Evolutionary conservation across 352 stramenopile species (phyloP).

Genomic region (Globisporangium solare): DNA sequence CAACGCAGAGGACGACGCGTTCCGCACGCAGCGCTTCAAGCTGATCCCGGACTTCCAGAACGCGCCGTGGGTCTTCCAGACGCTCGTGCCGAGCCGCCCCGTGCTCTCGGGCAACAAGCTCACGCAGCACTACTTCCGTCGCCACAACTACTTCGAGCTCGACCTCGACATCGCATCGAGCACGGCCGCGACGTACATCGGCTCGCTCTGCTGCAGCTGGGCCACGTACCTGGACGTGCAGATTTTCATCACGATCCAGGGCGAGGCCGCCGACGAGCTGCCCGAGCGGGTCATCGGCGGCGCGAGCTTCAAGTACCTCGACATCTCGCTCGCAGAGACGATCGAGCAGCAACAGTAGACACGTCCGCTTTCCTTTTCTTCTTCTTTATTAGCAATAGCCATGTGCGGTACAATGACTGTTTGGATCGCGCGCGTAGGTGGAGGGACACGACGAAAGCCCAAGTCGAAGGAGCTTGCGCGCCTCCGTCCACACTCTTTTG

Average conservation of each 20-base stretch:
- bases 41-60: conserved; percentile 85
- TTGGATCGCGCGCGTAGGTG: not conserved
- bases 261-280: conserved; percentile 59
- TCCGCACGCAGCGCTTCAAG: conserved; percentile 82
- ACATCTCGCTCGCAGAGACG: conserved; percentile 42
- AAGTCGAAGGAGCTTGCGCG: too few species aligned
- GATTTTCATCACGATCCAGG: conserved; percentile 77
- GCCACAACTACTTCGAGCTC: conserved; percentile 82
- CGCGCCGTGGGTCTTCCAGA: conserved; percentile 79
- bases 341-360: conserved; percentile 18
- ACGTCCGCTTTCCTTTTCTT: not conserved
- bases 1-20: conserved; percentile 36
- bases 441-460: not conserved
- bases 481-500: too few species aligned
- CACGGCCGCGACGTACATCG: conserved; percentile 70
- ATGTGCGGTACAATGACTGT: too few species aligned
- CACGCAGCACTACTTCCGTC: conserved; percentile 79
- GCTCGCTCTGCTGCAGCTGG: conserved; percentile 77
- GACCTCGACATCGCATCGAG: conserved; percentile 83
- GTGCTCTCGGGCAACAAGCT: conserved; percentile 84
- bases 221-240: conserved; percentile 71
- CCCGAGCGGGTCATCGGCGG: conserved; percentile 66
- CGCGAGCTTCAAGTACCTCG: conserved; percentile 54
- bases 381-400: too few species aligned
- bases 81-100: conserved; percentile 77